phyloP scores from a whole-genome alignment of 768 basidiomycete genomes.

The Baorangia bicolor region DNA sequence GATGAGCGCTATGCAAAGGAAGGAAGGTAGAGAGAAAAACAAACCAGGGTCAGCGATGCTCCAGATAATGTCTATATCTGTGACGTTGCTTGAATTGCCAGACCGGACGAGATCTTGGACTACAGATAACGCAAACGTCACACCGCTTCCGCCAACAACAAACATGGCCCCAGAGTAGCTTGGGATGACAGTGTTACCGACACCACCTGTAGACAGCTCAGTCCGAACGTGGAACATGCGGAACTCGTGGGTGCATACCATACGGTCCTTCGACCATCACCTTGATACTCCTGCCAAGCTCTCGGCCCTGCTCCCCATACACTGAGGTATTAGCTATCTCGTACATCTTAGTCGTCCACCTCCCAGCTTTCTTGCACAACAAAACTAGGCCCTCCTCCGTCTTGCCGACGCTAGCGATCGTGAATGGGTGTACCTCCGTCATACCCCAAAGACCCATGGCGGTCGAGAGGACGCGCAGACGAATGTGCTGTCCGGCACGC shows the following conservation, averaged over 20 bases:
- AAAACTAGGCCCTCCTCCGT: conserved; percentile 62
- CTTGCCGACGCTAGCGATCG: conserved; percentile 65
- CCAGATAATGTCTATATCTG: conserved; percentile 70
- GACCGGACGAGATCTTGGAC: conserved; percentile 61
- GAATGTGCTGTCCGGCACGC: conserved; percentile 83
- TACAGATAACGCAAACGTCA: conserved; percentile 63
- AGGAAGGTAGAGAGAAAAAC: conserved; percentile 8
- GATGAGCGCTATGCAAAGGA: neutral
- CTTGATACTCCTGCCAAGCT: conserved; percentile 30
- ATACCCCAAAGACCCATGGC: conserved; percentile 56
- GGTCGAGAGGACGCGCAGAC: conserved; percentile 60
- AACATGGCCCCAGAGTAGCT: conserved; percentile 69
- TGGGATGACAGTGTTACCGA: conserved; percentile 59
- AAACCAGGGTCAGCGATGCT: conserved; percentile 53
- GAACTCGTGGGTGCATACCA: conserved; percentile 31
- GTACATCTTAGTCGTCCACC: conserved; percentile 63
- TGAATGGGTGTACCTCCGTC: conserved; percentile 76
- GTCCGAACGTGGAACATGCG: neutral
- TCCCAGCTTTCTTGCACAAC: conserved; percentile 63
- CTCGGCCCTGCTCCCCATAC: conserved; percentile 30
- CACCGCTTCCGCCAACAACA: conserved; percentile 74
- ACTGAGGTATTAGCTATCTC: conserved; percentile 42
- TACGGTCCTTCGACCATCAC: conserved; percentile 59
- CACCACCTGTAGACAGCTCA: conserved; percentile 42
- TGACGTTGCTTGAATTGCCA: conserved; percentile 51